Evolutionary conservation across 352 stramenopile species (phyloP).

Genomic region (Phytophthora uliginosa): DNA sequence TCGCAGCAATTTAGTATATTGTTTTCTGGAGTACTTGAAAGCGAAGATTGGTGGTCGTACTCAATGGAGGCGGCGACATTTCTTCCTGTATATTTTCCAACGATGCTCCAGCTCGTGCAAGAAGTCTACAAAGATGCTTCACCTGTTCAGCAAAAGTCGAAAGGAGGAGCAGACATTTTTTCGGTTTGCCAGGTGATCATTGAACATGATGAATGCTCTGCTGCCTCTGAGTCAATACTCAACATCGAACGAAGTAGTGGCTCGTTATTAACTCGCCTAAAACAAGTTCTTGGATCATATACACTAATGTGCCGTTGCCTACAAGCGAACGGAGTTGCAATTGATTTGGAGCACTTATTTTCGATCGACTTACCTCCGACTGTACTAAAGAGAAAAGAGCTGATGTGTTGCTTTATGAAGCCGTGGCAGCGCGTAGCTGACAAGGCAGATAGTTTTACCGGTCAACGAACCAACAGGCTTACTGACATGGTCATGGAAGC

Average conservation of each 20-base stretch:
- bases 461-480: neutral
- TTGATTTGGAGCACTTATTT: slow-evolving; percentile 38
- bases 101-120: slow-evolving; percentile 9
- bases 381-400: slow-evolving; percentile 16
- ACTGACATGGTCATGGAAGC: neutral
- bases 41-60: slow-evolving; percentile 24
- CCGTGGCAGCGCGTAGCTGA: slow-evolving; percentile 8
- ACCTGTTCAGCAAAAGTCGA: neutral
- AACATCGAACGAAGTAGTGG: neutral
- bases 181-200: slow-evolving; percentile 18
- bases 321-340: slow-evolving; percentile 20
- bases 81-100: slow-evolving; percentile 27
- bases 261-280: slow-evolving; percentile 13
- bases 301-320: slow-evolving; percentile 32
- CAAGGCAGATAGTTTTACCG: neutral
- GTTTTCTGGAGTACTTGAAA: neutral
- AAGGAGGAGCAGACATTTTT: neutral
- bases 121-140: neutral
- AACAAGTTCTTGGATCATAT: slow-evolving; percentile 36
- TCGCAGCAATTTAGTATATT: slow-evolving; percentile 5
- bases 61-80: slow-evolving; percentile 19
- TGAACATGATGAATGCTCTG: slow-evolving; percentile 16
- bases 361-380: neutral
- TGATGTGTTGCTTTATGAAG: slow-evolving; percentile 32
- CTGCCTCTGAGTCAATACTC: neutral